A percentile compares a stretch with the other conserved stretches of the same genome.
Evolutionary conservation across 768 basidiomycete genomes (phyloP).

Genomic region (Psilocybe cubensis): DNA sequence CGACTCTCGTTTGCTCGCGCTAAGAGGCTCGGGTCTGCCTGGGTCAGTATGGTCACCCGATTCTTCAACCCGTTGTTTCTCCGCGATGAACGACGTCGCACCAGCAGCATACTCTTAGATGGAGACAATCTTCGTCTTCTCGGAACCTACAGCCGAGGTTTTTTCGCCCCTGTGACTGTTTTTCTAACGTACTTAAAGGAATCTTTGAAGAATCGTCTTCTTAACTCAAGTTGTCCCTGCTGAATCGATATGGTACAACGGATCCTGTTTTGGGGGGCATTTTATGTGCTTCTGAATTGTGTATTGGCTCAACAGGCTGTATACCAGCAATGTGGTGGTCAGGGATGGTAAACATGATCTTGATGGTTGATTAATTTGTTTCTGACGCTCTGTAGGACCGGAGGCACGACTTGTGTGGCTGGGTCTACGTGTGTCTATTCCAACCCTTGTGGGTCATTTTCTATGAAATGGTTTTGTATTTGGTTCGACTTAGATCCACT

Average conservation of each 20-base stretch:
- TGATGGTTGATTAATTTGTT: background rate
- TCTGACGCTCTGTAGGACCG: constrained; percentile 38
- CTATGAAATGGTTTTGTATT: background rate
- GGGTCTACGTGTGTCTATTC: constrained; percentile 46
- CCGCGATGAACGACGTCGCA: constrained; percentile 17
- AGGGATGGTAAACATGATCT: constrained; percentile 42
- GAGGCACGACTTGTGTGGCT: constrained; percentile 50
- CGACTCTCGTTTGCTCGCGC: background rate
- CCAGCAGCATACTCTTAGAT: constrained; percentile 4
- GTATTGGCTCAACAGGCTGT: constrained; percentile 41
- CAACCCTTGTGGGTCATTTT: constrained; percentile 42
- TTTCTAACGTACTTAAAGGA: constrained; percentile 10
- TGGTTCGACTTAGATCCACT: background rate
- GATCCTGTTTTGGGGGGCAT: constrained; percentile 17
- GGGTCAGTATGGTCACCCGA: background rate
- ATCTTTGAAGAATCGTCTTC: background rate
- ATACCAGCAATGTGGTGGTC: constrained; percentile 54
- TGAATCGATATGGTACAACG: constrained; percentile 6
- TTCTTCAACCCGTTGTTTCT: constrained; percentile 27
- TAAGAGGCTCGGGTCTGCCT: background rate
- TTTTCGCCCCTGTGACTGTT: constrained; percentile 14
- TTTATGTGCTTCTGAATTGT: constrained; percentile 24
- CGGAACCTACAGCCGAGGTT: constrained; percentile 19
- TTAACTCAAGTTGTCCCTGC: background rate
- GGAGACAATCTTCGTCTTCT: constrained; percentile 2